Conservation (phyloP, 1,284 basidiomycete genomes). For the Cystobasidium pallidum region DNA sequence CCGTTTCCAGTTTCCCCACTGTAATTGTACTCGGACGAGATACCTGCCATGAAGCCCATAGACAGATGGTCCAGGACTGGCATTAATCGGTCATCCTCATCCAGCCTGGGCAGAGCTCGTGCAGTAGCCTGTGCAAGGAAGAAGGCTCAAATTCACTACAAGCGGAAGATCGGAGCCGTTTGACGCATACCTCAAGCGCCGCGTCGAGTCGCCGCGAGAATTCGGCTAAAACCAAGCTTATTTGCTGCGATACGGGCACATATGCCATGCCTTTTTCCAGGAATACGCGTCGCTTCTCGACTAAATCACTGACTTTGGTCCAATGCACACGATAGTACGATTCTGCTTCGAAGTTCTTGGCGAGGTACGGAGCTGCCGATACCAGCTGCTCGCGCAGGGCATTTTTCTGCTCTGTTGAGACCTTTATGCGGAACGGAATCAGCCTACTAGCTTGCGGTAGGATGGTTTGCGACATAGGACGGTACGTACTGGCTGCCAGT, state of each 20-base stretch:
- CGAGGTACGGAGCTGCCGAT: conserved; percentile 57
- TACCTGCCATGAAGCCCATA: conserved; percentile 89
- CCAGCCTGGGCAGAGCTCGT: conserved; percentile 84
- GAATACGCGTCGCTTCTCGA: conserved; percentile 81
- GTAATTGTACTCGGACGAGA: conserved; percentile 78
- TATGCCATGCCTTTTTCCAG: conserved; percentile 85
- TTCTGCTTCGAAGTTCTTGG: conserved; percentile 60
- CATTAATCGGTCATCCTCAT: conserved; percentile 89
- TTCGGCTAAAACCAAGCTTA: conserved; percentile 85
- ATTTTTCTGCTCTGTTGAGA: conserved; percentile 66
- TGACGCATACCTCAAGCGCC: conserved; percentile 71
- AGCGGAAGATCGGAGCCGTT: neutral
- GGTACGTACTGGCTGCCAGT: conserved; percentile 68
- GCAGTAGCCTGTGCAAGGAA: conserved; percentile 70
- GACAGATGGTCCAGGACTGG: conserved; percentile 92
- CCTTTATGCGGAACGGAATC: conserved; percentile 58
- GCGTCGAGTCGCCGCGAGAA: conserved; percentile 76
- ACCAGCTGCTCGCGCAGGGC: conserved; percentile 63
- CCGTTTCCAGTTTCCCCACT: conserved; percentile 61
- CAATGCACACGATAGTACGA: conserved; percentile 78
- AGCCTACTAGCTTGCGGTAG: neutral
- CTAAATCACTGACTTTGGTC: conserved; percentile 90
- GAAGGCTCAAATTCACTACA: neutral
- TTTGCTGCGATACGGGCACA: conserved; percentile 78
- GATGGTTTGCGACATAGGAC: conserved; percentile 41